Evolutionary conservation across 352 stramenopile species (phyloP).

Genomic region (Phytophthora uliginosa): DNA sequence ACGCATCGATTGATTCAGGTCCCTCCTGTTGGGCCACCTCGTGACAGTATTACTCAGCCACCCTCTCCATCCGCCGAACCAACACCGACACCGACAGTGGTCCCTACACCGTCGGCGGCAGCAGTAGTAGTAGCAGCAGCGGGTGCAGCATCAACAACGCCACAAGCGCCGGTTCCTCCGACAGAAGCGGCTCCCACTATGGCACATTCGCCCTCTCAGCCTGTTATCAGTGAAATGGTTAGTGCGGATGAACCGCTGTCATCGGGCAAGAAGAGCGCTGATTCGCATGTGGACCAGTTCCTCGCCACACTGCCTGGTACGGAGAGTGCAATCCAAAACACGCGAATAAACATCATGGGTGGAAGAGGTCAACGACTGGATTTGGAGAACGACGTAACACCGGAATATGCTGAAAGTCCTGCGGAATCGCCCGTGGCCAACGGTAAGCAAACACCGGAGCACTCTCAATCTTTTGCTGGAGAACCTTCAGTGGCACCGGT

Average conservation of each 20-base stretch:
- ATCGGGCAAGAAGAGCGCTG: constrained; percentile 42
- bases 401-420: constrained; percentile 49
- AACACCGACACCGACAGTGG: background rate
- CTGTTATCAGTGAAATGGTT: constrained; percentile 42
- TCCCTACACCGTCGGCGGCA: background rate
- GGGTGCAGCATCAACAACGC: background rate
- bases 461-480: constrained; percentile 41
- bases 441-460: constrained; percentile 29
- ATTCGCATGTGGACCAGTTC: constrained; percentile 76
- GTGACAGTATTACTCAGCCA: constrained; percentile 29
- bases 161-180: constrained; percentile 2
- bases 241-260: constrained; percentile 65
- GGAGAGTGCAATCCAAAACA: constrained; percentile 93
- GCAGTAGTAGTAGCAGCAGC: background rate
- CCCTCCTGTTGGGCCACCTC: constrained; percentile 19
- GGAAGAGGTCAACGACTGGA: constrained; percentile 90
- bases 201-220: constrained; percentile 24
- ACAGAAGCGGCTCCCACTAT: constrained; percentile 20
- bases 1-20: constrained; percentile 56
- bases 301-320: constrained; percentile 90
- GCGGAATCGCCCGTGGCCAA: constrained; percentile 25
- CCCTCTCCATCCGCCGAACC: constrained; percentile 20
- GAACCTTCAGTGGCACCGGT: constrained; percentile 8
- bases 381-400: constrained; percentile 66
- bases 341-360: constrained; percentile 93